phyloP scores from a whole-genome alignment of 805 yeast species.

The Nematodospora valgi region DNA sequence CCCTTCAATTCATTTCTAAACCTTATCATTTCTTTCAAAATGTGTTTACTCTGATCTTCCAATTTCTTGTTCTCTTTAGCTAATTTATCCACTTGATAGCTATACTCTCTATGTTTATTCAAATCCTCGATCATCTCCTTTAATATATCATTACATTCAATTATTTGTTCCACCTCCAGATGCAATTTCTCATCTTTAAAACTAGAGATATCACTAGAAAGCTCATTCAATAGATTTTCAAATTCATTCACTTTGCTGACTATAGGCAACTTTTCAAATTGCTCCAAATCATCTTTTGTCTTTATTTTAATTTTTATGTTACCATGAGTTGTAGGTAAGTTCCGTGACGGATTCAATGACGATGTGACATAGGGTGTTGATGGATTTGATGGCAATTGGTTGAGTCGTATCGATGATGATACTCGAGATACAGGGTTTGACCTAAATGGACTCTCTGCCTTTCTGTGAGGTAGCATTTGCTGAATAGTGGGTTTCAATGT shows the following conservation, averaged over 20 bases:
- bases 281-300: constrained; percentile 21
- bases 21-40: constrained; percentile 30
- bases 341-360: constrained; percentile 36
- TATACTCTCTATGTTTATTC: constrained; percentile 27
- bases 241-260: constrained; percentile 27
- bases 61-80: constrained; percentile 20
- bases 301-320: constrained; percentile 15
- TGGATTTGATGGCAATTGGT: constrained; percentile 26
- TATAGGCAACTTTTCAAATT: constrained; percentile 31
- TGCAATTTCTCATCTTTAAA: constrained; percentile 30
- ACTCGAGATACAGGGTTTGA: constrained; percentile 38
- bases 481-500: too few relatives aligned
- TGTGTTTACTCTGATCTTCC: constrained; percentile 21
- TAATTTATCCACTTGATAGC: constrained; percentile 20
- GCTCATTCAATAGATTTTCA: constrained; percentile 23
- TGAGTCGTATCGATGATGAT: constrained; percentile 29
- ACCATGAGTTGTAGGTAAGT: constrained; percentile 20
- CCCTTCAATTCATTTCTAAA: constrained; percentile 30
- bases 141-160: constrained; percentile 25
- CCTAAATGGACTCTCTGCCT: constrained; percentile 22
- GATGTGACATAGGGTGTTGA: constrained; percentile 32
- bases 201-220: constrained; percentile 29
- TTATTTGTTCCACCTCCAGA: constrained; percentile 21
- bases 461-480: constrained; percentile 27
- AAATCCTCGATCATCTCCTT: constrained; percentile 22